Conservation (phyloP, 1,284 basidiomycete genomes). For the Chalciporus piperatoides region DNA sequence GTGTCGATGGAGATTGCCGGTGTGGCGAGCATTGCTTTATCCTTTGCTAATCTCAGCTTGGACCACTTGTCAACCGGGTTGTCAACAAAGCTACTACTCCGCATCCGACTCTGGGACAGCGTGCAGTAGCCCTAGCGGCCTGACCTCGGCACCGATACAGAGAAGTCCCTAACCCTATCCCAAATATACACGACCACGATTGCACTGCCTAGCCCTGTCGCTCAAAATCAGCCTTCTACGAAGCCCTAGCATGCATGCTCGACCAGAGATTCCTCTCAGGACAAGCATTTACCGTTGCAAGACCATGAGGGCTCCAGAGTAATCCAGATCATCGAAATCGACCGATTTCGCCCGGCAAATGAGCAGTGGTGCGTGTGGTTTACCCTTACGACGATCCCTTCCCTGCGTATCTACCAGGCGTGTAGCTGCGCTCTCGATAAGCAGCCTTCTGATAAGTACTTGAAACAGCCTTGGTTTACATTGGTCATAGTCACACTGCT, state of each 20-base stretch:
- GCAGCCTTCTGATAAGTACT: background rate
- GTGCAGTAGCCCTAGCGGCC: too few relatives aligned
- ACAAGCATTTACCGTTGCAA: background rate
- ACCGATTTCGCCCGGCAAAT: background rate
- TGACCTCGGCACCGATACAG: too few relatives aligned
- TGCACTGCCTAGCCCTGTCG: background rate
- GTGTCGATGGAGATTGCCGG: slow-evolving; percentile 20
- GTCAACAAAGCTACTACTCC: background rate
- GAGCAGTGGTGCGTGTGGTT: background rate
- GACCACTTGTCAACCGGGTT: background rate
- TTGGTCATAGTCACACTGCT: background rate
- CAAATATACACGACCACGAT: background rate
- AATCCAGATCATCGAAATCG: background rate
- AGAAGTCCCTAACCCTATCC: background rate
- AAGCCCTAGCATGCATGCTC: background rate
- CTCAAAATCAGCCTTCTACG: background rate
- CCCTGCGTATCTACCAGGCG: background rate
- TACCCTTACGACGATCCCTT: background rate
- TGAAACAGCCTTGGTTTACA: background rate
- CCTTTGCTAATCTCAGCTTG: background rate
- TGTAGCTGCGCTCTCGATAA: background rate
- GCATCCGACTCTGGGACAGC: too few relatives aligned
- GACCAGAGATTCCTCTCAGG: background rate
- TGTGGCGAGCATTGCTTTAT: slow-evolving; percentile 8
- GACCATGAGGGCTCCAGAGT: background rate